Base-by-base conservation (phyloP, 352 stramenopile genomes). In the Globisporangium perplexum region DNA sequence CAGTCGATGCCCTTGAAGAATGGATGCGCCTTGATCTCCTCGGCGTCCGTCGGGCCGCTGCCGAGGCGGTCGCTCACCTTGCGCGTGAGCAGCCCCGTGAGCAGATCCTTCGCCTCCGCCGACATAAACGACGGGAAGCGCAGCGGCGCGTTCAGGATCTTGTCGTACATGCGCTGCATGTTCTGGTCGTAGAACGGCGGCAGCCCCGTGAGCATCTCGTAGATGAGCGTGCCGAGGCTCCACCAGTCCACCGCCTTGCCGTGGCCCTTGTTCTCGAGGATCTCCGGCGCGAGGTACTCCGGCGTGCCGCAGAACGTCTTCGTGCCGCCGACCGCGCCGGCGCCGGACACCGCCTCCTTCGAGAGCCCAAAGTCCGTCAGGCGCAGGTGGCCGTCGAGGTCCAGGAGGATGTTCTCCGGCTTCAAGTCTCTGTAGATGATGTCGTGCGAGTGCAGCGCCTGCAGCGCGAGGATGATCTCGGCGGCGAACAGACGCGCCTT, bases 401-500 rank as follows among this genome's bases (percentile, higher is more conserved):
- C 95, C 33, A 98, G 71, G 51, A 97, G 72, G 42, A 98, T 93
- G 72, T 98, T 98, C 65, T 98, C 93, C 2, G 95, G 95, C 76
- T 98, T 98, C 39, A 98, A 76, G 66, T 98, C 95, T 71, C 91
- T 82, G 77, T 98, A 98, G 36, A 98, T 96, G 63, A 98, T 98
- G 70, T 98, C 87, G 70, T 95, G 85, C 60, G 83, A 82, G 81
- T 98, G 93, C 49, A 98, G 68, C 58, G 90, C 88, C 59, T 95
- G 85, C 44, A 98, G 77, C 24, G 86, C 93, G n/a, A 97, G 69
- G 49, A 94, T 84, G 64, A 98, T 98, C 66, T 98, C 93, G 15
- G 93, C 93, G 3, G 86, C 86, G 65, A 97, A 98, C 41, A 98
- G 65, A 52, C 85, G 82, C 57, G 87, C 86, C 66, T 95, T 93